Evolutionary conservation across 495 filamentous ascomycete genomes (phyloP), one percentile per base, ranked within the genome.

Genomic region (Penicillium verhagenii): DNA sequence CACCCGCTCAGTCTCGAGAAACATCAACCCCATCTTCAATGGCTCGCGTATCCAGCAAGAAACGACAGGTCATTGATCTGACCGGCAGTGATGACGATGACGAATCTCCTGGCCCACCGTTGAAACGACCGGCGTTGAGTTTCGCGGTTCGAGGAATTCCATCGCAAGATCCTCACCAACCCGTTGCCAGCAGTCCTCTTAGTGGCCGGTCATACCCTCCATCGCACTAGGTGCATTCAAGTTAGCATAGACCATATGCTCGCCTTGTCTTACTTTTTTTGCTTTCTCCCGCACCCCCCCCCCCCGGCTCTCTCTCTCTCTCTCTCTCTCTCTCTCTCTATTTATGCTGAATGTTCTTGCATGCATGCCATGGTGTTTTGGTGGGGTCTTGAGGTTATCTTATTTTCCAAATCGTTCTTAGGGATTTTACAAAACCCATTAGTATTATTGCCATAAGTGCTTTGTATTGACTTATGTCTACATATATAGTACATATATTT

Each of bases 21-120:
- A 65, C 77, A n/a, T 82, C 82, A 18, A 70, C 75, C 6, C 70
- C 69, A 42, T 72, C 70, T 11, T 77, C 72, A n/a, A 68, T 71
- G 37, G 76, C 68, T 24, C 71, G 74, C 21, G 61, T 54, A 42
- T 69, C 70, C 35, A 72, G 76, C 53, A 84, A 73, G 52, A 94
- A 92, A 65, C 80, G 89, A 6, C 79, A 83, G 45, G 80, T 95
- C 18, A 92, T 95, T 52, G 91, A 96, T 63, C 80, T 94, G 52
- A 94, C 88, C 1, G 73, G 84, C 2, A 90, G 84, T 58, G 85
- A 45, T 45, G 42, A 90, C 50, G 87, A 90, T 54, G 87, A 92
- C 25, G 81, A 86, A 38, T 70, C 59, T 5, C 82, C 81, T 9
- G 66, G 72, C 13, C 81, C 79, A 19, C 71, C 84, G 13, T 54